Percentiles rank a stretch among this genome's conserved stretches.
Evolutionary conservation across 1,284 basidiomycete genomes (phyloP).

Genomic region (Ceratobasidium theobromae): DNA sequence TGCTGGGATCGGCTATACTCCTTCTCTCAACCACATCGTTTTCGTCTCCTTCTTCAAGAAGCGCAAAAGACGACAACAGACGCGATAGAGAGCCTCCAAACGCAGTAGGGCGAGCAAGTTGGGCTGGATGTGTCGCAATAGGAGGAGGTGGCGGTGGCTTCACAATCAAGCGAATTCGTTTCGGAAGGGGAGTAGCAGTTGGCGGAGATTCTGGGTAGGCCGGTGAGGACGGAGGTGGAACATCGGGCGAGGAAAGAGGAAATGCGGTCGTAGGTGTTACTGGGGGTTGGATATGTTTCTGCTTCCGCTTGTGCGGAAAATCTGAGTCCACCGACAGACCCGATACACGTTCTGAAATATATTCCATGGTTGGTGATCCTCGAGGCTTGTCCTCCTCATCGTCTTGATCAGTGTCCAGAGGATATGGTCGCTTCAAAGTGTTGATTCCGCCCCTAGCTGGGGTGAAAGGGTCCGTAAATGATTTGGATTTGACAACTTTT

Average conservation of each 20-base stretch:
- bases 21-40: conserved; percentile 38
- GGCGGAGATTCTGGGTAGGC: background rate
- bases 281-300: conserved; percentile 3
- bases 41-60: conserved; percentile 39
- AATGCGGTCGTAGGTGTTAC: background rate
- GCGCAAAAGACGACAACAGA: conserved; percentile 45
- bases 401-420: too few species aligned
- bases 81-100: conserved; percentile 36
- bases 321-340: too few species aligned
- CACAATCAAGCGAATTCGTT: conserved; percentile 13
- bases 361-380: too few species aligned
- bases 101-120: conserved; percentile 1
- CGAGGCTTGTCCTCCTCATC: too few species aligned
- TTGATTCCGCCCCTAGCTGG: too few species aligned
- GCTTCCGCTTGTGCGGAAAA: background rate
- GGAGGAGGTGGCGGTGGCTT: conserved; percentile 18
- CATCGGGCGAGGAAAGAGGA: background rate
- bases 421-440: too few species aligned
- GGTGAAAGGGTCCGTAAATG: background rate
- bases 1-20: background rate
- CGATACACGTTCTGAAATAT: too few species aligned
- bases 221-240: background rate
- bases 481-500: background rate
- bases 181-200: background rate
- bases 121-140: conserved; percentile 12